These are phyloP conservation scores for Ceratobasidium sp. DNA, from an alignment of 1,284 basidiomycete species.

Conservation along the genomic window DNA sequence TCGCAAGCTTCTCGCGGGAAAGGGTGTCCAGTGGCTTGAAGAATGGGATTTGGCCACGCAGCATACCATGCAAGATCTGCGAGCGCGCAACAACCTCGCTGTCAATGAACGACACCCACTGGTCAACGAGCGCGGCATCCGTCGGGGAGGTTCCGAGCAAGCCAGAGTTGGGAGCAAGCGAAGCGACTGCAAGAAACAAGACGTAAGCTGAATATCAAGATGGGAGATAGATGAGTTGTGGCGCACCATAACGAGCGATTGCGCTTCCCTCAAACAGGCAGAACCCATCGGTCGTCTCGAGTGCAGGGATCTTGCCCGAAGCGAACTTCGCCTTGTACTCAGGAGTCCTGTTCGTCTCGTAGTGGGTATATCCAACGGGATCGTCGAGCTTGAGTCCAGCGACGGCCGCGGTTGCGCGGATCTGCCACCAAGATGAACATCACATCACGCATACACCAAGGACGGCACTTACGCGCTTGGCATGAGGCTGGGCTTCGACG, in stretches of 20 bases:
- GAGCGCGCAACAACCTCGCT: constrained; percentile 63
- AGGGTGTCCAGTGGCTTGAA: constrained; percentile 65
- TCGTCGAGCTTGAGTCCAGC: constrained; percentile 77
- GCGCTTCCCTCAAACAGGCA: constrained; percentile 82
- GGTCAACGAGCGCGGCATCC: constrained; percentile 73
- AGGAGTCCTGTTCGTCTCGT: constrained; percentile 81
- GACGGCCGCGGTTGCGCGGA: constrained; percentile 78
- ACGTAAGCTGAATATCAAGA: constrained; percentile 50
- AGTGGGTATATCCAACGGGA: constrained; percentile 71
- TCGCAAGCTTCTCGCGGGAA: constrained; percentile 67
- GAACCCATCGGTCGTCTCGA: constrained; percentile 85
- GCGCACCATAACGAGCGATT: constrained; percentile 92
- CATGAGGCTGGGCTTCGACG: constrained; percentile 58
- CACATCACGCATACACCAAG: neutral
- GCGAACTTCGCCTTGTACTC: constrained; percentile 87
- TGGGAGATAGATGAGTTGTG: constrained; percentile 20
- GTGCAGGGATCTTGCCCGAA: constrained; percentile 86
- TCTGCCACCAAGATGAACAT: constrained; percentile 60
- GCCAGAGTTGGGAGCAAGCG: constrained; percentile 74
- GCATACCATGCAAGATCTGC: constrained; percentile 53
- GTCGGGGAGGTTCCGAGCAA: constrained; percentile 71
- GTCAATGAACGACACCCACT: constrained; percentile 77
- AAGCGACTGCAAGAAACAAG: constrained; percentile 70
- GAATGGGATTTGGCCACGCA: constrained; percentile 48
- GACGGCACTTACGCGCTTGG: constrained; percentile 66